phyloP scores from a whole-genome alignment of 176 grass and related monocot species.

The Calamus simplicifolius region DNA sequence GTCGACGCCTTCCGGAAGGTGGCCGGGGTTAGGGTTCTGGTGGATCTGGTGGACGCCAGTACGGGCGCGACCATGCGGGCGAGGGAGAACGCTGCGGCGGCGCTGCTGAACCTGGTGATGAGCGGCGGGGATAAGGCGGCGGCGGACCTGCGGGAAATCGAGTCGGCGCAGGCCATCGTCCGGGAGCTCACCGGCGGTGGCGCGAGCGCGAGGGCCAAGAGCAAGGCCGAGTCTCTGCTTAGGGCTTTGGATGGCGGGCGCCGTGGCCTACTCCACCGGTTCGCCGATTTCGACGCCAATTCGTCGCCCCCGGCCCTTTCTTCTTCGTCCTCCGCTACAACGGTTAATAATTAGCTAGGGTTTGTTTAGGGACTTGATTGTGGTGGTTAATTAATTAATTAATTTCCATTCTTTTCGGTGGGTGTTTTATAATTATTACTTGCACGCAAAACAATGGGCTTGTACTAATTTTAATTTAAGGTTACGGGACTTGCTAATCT shows the following conservation, averaged over 20 bases:
- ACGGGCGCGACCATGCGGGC: slow-evolving; percentile 24
- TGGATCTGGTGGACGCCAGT: slow-evolving; percentile 45
- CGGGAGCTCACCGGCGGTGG: slow-evolving; percentile 39
- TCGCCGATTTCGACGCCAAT: not conserved
- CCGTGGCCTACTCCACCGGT: not conserved
- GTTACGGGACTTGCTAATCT: no score
- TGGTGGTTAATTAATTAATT: no score
- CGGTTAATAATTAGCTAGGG: no score
- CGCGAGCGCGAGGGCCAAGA: slow-evolving; percentile 53
- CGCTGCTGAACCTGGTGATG: slow-evolving; percentile 77
- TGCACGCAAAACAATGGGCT: no score
- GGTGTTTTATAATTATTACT: no score
- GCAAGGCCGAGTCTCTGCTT: slow-evolving; percentile 63
- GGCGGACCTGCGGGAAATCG: slow-evolving; percentile 42
- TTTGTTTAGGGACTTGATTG: no score
- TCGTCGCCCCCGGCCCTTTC: not conserved
- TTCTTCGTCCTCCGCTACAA: not conserved
- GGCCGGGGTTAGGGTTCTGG: slow-evolving; percentile 55
- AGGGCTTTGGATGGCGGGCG: slow-evolving; percentile 30
- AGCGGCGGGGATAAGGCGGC: slow-evolving; percentile 49
- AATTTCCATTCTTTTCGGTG: no score
- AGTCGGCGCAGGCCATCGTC: slow-evolving; percentile 33
- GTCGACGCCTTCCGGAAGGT: slow-evolving; percentile 51
- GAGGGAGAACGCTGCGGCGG: slow-evolving; percentile 69
- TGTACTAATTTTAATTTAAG: no score